Base-by-base conservation (phyloP, 768 basidiomycete species). In the Tulasnella sp. region DNA sequence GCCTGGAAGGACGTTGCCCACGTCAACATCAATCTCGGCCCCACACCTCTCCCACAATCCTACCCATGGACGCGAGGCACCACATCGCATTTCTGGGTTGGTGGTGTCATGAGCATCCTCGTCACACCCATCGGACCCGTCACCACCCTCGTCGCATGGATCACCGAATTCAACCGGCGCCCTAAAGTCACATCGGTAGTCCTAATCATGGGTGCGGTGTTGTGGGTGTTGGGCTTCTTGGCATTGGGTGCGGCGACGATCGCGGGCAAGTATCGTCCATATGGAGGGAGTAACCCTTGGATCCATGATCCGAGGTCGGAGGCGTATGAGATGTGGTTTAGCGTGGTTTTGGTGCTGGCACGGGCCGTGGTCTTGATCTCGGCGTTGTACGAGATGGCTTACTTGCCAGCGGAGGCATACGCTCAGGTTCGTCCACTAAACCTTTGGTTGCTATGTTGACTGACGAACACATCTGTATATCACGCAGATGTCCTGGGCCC, bases 1-100 rank as follows among this genome's bases (percentile, higher is more conserved):
- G 54, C 54, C 4, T 56, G 54, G 54, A 56, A 56, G 45, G 54
- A 56, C 29, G 17, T 56, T 17, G 54, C 54, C 4, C 54, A 56
- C 25, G 29, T 56, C 19, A 56, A 56, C 41, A 44, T 56, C 11
- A 48, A 56, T 41, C 54, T 56, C 42, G 54, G 54, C 24, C 51
- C 51, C 19, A 15, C 34, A 38, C 34, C 34, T 15, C 19, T 22
- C 11, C 54, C 54, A 43, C 34, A 44, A 5, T 27, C 38, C 44
- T 56, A 56, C 41, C 54, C 54, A 3, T 56, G 54, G 54, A 56
- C 34, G 12, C 38, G 54, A 22, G 41, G 31, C 34, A 56, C 34
- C 25, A 43, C 41, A 34, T 27, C 41, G 7, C 38, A 29, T 15
- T 43, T 44, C 12, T 44, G 30, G 38, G 25, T 56, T 19, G 42